A percentile compares a stretch with the other conserved stretches of the same genome.
These are phyloP conservation scores for Ophiocordyceps camponoti-leonardi DNA, from an alignment of 2,329 filamentous ascomycete genomes.

Conservation along the genomic window DNA sequence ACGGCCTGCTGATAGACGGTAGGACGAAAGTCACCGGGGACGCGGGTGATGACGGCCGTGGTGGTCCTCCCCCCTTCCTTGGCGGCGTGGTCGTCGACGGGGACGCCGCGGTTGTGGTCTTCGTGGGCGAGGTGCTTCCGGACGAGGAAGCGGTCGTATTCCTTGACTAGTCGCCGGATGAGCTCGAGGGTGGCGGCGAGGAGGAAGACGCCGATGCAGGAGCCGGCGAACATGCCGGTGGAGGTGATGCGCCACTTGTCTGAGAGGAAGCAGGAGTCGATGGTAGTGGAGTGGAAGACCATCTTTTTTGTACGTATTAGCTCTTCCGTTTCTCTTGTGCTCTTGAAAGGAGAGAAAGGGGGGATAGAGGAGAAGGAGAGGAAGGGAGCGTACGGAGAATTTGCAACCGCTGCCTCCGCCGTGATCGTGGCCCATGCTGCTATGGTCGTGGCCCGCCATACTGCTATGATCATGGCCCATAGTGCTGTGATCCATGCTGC, in stretches of 20 bases:
- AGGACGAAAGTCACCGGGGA: slow-evolving; percentile 30
- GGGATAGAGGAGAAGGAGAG: background rate
- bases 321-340: no score
- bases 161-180: slow-evolving; percentile 51
- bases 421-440: background rate
- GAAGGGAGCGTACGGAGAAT: slow-evolving; percentile 14
- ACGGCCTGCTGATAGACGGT: slow-evolving; percentile 47
- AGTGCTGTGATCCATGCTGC: slow-evolving; percentile 2
- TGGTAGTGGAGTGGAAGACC: slow-evolving; percentile 65
- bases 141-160: slow-evolving; percentile 54
- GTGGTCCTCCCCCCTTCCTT: slow-evolving; percentile 5
- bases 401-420: slow-evolving; percentile 17
- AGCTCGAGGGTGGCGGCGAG: slow-evolving; percentile 57
- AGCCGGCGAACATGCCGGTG: slow-evolving; percentile 56
- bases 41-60: slow-evolving; percentile 2
- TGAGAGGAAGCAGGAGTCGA: slow-evolving; percentile 55
- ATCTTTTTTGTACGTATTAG: slow-evolving; percentile 29
- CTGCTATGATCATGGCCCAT: no score
- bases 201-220: slow-evolving; percentile 62
- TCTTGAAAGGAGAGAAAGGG: background rate
- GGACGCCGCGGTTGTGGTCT: slow-evolving; percentile 3
- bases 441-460: background rate
- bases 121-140: slow-evolving; percentile 26
- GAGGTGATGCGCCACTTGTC: slow-evolving; percentile 53
- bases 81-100: slow-evolving; percentile 4